Conservation (phyloP, 306 rosid genomes). For the Medicago arabica region DNA sequence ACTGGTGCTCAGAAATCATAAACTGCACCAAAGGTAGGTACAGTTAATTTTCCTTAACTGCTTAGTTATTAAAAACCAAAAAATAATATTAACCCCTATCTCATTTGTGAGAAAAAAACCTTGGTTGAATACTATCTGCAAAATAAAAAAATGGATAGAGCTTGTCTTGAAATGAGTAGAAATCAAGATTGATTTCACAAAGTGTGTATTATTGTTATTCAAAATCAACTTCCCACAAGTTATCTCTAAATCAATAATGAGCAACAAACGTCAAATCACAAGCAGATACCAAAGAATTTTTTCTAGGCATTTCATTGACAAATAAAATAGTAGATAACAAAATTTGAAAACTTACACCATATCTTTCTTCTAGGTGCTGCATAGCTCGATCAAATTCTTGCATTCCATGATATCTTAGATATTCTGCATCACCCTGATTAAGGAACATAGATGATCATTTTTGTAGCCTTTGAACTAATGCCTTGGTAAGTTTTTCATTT, state of each 20-base stretch:
- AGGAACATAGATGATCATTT: constrained; percentile 40
- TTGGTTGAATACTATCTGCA: constrained; percentile 19
- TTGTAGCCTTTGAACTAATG: constrained; percentile 20
- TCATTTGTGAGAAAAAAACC: constrained; percentile 3
- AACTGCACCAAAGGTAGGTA: constrained; percentile 68
- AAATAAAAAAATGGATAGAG: constrained; percentile 3
- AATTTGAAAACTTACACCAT: constrained; percentile 66
- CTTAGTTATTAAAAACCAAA: neutral
- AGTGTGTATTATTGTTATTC: constrained; percentile 1
- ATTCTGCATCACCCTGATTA: constrained; percentile 81
- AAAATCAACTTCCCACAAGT: constrained; percentile 26
- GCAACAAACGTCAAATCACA: constrained; percentile 30
- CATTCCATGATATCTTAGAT: constrained; percentile 84
- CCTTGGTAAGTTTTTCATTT: constrained; percentile 22
- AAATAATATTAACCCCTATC: constrained; percentile 9
- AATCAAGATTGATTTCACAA: constrained; percentile 29
- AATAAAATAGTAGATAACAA: constrained; percentile 13
- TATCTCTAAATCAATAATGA: constrained; percentile 27
- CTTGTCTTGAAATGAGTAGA: constrained; percentile 28
- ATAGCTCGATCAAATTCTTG: constrained; percentile 96
- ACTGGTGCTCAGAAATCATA: constrained; percentile 90
- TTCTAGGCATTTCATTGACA: constrained; percentile 26
- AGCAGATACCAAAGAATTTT: constrained; percentile 12
- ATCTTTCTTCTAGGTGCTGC: constrained; percentile 93
- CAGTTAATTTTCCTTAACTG: constrained; percentile 39